Conservation (phyloP, 2,329 filamentous ascomycete genomes). For the Ustilaginoidea virens region DNA sequence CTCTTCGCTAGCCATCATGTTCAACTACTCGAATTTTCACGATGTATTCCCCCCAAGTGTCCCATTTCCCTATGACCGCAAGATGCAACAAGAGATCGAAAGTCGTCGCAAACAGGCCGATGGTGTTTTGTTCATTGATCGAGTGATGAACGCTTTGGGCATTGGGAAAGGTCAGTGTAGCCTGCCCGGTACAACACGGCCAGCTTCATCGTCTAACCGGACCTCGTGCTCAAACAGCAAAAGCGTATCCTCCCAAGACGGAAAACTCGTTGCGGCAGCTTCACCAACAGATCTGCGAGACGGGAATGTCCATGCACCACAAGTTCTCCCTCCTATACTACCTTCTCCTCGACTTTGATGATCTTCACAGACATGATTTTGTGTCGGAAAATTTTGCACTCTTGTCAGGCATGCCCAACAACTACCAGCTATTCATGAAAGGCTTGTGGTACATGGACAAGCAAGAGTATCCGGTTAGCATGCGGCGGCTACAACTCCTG, state of each 20-base stretch:
- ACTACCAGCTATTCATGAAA: slow-evolving; percentile 67
- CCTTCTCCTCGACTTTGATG: slow-evolving; percentile 59
- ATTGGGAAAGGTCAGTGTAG: slow-evolving; percentile 54
- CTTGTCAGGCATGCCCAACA: slow-evolving; percentile 51
- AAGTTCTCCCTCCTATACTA: slow-evolving; percentile 78
- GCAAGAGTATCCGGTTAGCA: slow-evolving; percentile 44
- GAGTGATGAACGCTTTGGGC: slow-evolving; percentile 54
- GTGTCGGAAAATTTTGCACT: slow-evolving; percentile 42
- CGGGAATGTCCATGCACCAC: slow-evolving; percentile 51
- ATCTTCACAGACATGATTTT: slow-evolving; percentile 32
- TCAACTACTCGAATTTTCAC: slow-evolving; percentile 52
- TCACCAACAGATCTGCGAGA: slow-evolving; percentile 53
- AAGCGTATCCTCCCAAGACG: slow-evolving; percentile 59
- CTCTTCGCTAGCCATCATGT: slow-evolving; percentile 36
- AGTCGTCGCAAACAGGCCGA: slow-evolving; percentile 50
- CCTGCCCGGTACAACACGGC: too few species aligned
- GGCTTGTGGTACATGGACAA: slow-evolving; percentile 71
- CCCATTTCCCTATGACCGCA: slow-evolving; percentile 46
- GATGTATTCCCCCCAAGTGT: slow-evolving; percentile 48
- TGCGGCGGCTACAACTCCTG: background rate
- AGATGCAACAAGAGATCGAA: slow-evolving; percentile 46
- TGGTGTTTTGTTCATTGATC: slow-evolving; percentile 64
- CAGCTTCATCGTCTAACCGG: too few species aligned
- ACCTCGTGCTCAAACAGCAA: slow-evolving; percentile 26
- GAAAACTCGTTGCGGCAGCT: slow-evolving; percentile 52